Evolutionary conservation across 768 basidiomycete species (phyloP), one percentile per base, ranked within the genome.

Genomic region (Amanita inopinata): DNA sequence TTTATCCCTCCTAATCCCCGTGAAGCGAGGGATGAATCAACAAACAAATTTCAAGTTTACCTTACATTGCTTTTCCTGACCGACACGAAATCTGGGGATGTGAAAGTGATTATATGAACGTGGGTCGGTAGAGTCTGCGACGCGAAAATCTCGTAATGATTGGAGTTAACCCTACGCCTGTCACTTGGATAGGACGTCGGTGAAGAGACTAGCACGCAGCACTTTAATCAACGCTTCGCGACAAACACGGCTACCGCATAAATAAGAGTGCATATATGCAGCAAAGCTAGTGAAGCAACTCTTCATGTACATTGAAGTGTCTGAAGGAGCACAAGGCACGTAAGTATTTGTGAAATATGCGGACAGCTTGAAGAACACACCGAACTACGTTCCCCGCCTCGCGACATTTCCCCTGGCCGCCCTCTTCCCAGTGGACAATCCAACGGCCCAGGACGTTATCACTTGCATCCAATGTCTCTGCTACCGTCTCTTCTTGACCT

Each of bases 391-490:
- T 65, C 6, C 89, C 89, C n/a, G 69, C 63, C 47, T 70, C 66
- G 24, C 69, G 66, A 52, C 85, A 89, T 2, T 56, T 66, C 14
- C 84, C 83, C 38, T 66, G 65, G 2, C 81, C 82, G 27, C 73
- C 64, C 49, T 78, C 71, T 11, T 67, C 76, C 85, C 87, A 90
- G 37, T 64, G 69, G 1, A 90, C 86, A 8, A 86, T 63, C 88
- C 87, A 89, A 38, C 83, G 64, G 17, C 88, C 88, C 6, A 83
- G 38, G 10, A 86, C 61, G 11, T 68, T 65, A 0, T 82, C 83
- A 9, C 69, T 62, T 28, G 64, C 57, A 49, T 81, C 73, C 32
- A 67, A 50, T 2, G 83, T 88, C 59, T 89, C 87, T 10, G 89
- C 88, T 1, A 89, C 71, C 0, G 87, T 87, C 60, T 90, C 86